phyloP scores from a whole-genome alignment of 371 early-diverging fungal species.

The Coemansia sp. region DNA sequence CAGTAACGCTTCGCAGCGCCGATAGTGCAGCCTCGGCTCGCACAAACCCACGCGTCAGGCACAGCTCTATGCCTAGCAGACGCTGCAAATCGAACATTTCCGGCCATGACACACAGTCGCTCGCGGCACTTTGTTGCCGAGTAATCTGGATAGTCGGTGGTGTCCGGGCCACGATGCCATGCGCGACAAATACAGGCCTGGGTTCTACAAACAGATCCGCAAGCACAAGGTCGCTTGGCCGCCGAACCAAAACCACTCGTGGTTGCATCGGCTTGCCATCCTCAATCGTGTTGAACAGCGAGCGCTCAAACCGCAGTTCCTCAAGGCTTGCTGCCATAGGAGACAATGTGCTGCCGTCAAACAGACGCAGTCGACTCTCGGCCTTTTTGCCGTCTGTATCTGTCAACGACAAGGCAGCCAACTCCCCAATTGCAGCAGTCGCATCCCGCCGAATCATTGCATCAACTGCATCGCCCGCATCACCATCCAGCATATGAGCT shows the following conservation, averaged over 20 bases:
- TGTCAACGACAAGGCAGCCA: not conserved
- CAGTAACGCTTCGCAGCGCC: slow-evolving; percentile 1
- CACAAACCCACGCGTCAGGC: slow-evolving; percentile 5
- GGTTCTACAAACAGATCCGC: not conserved
- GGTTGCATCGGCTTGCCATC: not conserved
- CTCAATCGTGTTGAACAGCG: not conserved
- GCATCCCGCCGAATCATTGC: not conserved
- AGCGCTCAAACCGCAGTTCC: not conserved
- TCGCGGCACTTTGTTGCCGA: not conserved
- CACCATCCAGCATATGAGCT: slow-evolving; percentile 3
- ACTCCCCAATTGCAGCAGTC: not conserved
- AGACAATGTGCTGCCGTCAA: slow-evolving; percentile 1
- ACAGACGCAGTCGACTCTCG: not conserved
- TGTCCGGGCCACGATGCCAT: not conserved
- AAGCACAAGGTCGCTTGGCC: not conserved
- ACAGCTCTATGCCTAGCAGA: not conserved
- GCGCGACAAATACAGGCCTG: not conserved
- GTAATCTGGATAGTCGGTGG: not conserved
- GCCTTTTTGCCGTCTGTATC: not conserved
- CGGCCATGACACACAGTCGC: not conserved
- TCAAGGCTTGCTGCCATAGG: not conserved
- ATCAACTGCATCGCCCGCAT: slow-evolving; percentile 10
- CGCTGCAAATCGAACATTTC: not conserved
- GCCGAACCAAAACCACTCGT: not conserved
- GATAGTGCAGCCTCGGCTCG: not conserved